Percentiles rank a stretch among this genome's conserved stretches.
phyloP scores from a whole-genome alignment of 2,329 filamentous ascomycete genomes.

The Kalmusia sp. region DNA sequence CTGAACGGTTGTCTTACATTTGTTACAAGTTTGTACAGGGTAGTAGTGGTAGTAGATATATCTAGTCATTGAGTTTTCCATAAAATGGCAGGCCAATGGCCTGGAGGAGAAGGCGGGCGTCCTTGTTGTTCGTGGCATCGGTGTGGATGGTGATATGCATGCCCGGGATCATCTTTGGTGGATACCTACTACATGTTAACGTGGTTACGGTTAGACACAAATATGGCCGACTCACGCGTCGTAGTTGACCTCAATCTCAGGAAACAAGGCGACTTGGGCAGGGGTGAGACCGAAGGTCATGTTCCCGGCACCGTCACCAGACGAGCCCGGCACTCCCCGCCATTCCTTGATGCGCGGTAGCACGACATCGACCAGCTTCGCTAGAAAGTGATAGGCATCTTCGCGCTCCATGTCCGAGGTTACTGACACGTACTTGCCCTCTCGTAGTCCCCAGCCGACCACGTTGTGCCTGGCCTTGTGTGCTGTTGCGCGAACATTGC shows the following conservation, averaged over 20 bases:
- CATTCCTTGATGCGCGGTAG: slow-evolving; percentile 97
- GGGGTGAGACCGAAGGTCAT: slow-evolving; percentile 80
- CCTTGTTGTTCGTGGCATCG: slow-evolving; percentile 81
- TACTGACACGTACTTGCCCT: slow-evolving; percentile 74
- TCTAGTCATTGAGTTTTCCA: slow-evolving; percentile 66
- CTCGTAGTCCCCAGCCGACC: slow-evolving; percentile 74
- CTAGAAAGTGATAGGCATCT: slow-evolving; percentile 86
- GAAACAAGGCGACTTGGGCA: slow-evolving; percentile 82
- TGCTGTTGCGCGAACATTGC: slow-evolving; percentile 74
- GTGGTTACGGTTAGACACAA: background rate
- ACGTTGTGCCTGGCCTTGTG: slow-evolving; percentile 76
- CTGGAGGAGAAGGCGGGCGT: slow-evolving; percentile 78
- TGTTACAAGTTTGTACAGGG: slow-evolving; percentile 32
- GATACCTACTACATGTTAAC: slow-evolving; percentile 56
- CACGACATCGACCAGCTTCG: slow-evolving; percentile 88
- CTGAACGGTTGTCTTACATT: slow-evolving; percentile 20
- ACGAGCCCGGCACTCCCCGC: slow-evolving; percentile 76
- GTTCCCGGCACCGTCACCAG: slow-evolving; percentile 89
- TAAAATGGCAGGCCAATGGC: slow-evolving; percentile 81
- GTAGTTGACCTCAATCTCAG: slow-evolving; percentile 94
- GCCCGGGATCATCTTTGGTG: slow-evolving; percentile 80
- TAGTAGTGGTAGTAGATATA: background rate
- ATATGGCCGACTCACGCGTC: slow-evolving; percentile 70
- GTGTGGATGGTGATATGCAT: slow-evolving; percentile 85
- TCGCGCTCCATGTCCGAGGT: slow-evolving; percentile 81